These are phyloP conservation scores for Nicotiana benthamiana DNA, from an alignment of 257 asterid species.

Conservation along the genomic window DNA sequence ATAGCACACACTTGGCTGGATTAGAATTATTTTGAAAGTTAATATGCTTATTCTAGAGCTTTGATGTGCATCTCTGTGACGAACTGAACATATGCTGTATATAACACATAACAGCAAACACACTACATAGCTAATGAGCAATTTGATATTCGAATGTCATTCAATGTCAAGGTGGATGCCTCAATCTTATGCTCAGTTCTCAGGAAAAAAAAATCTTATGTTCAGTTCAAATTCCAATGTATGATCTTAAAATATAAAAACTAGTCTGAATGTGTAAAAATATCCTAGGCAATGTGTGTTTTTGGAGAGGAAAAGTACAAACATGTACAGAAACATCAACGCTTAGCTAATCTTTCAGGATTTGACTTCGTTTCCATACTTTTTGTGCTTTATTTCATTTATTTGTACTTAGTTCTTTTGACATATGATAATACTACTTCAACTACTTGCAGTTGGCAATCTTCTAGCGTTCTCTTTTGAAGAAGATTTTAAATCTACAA, in stretches of 20 bases:
- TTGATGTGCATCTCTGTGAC: not conserved
- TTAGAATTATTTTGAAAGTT: not conserved
- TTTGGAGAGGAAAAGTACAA: not conserved
- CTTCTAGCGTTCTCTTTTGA: not conserved
- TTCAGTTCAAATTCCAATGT: not conserved
- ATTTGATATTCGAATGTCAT: not conserved
- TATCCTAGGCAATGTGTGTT: not conserved
- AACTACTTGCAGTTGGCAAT: conserved; percentile 9
- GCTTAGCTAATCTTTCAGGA: not conserved
- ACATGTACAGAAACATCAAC: not conserved
- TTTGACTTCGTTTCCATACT: not conserved
- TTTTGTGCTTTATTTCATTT: not conserved
- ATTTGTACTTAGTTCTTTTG: not conserved
- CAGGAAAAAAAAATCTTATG: not conserved
- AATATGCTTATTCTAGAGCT: not conserved
- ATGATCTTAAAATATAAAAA: not conserved
- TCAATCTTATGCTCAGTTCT: not conserved
- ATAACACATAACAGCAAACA: not conserved
- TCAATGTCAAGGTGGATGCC: not conserved
- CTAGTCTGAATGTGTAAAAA: not conserved
- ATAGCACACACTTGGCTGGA: not conserved
- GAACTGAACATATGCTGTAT: not conserved
- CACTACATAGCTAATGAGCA: not conserved
- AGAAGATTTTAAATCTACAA: not conserved
- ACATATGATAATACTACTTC: not conserved